phyloP scores from a whole-genome alignment of 768 basidiomycete species.

The Podaxis carcinomalis region DNA sequence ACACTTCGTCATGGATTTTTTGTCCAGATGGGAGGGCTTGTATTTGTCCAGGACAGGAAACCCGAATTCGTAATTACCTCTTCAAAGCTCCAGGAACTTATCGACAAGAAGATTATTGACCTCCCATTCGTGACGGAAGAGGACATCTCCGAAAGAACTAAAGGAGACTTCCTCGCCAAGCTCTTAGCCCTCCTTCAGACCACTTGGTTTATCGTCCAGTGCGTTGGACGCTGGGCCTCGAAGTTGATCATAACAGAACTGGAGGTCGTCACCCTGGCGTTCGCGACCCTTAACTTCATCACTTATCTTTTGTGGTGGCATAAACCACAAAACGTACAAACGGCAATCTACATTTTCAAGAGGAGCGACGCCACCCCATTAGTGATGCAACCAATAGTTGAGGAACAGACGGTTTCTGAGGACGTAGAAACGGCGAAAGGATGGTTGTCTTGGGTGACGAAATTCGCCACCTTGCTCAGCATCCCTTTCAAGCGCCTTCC shows the following conservation, averaged over 20 bases:
- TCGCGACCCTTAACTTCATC: not conserved
- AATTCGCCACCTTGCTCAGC: too few relatives aligned
- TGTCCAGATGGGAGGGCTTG: not conserved
- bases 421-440: too few relatives aligned
- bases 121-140: not conserved
- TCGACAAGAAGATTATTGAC: not conserved
- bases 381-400: too few relatives aligned
- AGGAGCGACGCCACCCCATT: too few relatives aligned
- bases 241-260: not conserved
- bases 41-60: not conserved
- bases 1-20: not conserved
- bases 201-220: constrained; percentile 18
- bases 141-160: constrained; percentile 18
- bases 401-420: too few relatives aligned
- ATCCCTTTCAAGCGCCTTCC: too few relatives aligned
- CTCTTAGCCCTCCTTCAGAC: constrained; percentile 18
- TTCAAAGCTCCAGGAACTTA: not conserved
- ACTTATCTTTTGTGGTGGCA: not conserved
- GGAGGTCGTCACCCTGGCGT: not conserved
- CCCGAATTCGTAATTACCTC: not conserved
- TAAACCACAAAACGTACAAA: not conserved
- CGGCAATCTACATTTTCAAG: not conserved
- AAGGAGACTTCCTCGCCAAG: constrained; percentile 21
- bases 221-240: not conserved
- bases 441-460: too few relatives aligned